Conservation (phyloP, 371 early-diverging fungal genomes). For the Mortierella sp. region DNA sequence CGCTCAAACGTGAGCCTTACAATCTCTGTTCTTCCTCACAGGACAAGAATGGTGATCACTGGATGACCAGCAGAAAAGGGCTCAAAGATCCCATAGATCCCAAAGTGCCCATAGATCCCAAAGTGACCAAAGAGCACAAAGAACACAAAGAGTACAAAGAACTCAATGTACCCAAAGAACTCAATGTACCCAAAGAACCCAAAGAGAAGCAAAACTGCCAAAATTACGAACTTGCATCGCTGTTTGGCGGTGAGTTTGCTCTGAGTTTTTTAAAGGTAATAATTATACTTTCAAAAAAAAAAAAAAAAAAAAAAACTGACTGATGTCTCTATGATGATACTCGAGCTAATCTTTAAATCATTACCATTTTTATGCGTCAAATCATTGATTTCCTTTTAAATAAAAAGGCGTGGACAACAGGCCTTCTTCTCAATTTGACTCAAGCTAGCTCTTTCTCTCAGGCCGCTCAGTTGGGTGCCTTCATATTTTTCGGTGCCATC, state of each 20-base stretch:
- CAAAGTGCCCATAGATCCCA: no score
- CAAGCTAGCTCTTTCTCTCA: conserved; percentile 22
- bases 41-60: conserved; percentile 19
- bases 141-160: neutral
- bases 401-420: conserved; percentile 27
- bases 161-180: neutral
- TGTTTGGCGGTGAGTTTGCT: neutral
- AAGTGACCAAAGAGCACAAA: neutral
- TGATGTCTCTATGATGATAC: neutral
- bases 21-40: neutral
- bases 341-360: no score
- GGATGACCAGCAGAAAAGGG: conserved; percentile 8
- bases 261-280: conserved; percentile 12
- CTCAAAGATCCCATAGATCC: neutral
- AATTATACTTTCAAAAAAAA: no score
- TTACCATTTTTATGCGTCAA: no score
- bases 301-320: no score
- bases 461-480: conserved; percentile 26
- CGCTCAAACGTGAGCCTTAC: neutral
- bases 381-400: no score
- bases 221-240: neutral
- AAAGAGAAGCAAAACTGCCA: neutral
- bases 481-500: conserved; percentile 18
- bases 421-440: conserved; percentile 33
- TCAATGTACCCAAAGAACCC: no score